Evolutionary conservation across 352 stramenopile species (phyloP).

Genomic region (Phytopythium montanum): DNA sequence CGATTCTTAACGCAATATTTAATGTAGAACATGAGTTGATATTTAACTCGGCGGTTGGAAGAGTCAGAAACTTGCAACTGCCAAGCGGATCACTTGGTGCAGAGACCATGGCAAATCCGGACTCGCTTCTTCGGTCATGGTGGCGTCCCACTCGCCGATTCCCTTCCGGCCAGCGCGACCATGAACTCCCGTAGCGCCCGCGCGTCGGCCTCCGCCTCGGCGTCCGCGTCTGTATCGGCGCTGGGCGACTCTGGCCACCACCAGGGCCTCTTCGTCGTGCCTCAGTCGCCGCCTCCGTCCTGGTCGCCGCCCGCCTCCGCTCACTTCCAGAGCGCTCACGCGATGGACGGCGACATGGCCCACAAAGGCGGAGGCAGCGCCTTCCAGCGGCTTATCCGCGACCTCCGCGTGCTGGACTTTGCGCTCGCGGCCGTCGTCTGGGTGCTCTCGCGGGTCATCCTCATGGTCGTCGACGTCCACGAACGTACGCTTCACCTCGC

Average conservation of each 20-base stretch:
- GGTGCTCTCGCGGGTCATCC: slow-evolving; percentile 30
- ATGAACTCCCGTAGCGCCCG: background rate
- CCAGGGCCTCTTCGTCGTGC: slow-evolving; percentile 1
- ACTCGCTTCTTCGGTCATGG: background rate
- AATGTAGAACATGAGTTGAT: no score
- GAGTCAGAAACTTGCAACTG: background rate
- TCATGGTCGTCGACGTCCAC: slow-evolving; percentile 29
- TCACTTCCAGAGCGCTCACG: slow-evolving; percentile 3
- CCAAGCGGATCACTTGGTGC: background rate
- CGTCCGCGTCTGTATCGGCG: background rate
- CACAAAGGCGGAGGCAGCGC: background rate
- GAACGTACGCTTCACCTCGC: slow-evolving; percentile 22
- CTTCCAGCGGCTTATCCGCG: slow-evolving; percentile 17
- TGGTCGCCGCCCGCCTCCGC: slow-evolving; percentile 10
- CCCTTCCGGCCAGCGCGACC: background rate
- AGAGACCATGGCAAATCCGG: background rate
- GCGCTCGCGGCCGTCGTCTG: slow-evolving; percentile 31
- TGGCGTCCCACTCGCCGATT: background rate
- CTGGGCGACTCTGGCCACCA: background rate
- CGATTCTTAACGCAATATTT: background rate
- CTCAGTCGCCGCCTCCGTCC: slow-evolving; percentile 5
- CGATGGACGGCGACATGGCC: background rate
- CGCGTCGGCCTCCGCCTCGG: background rate
- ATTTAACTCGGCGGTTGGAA: no score
- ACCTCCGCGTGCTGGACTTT: slow-evolving; percentile 30